These are phyloP conservation scores for Cyclotella baltica DNA, from an alignment of 108 stramenopile genomes.

Conservation along the genomic window DNA sequence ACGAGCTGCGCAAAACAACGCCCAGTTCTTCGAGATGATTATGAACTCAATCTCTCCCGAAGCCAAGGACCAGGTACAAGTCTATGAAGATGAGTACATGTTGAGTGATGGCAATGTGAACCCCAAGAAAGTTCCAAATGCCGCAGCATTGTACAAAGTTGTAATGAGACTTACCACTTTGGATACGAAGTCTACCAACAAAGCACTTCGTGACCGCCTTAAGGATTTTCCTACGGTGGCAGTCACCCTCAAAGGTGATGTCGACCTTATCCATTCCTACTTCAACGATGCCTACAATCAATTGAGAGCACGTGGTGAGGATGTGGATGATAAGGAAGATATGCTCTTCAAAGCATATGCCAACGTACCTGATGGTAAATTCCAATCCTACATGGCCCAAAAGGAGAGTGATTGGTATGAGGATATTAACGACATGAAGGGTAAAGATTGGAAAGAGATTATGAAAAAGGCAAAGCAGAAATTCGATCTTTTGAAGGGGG, in stretches of 20 bases:
- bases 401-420: conserved; percentile 5
- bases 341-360: conserved; percentile 6
- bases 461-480: conserved; percentile 11
- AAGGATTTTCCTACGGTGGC: conserved; percentile 2
- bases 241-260: neutral
- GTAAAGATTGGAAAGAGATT: neutral
- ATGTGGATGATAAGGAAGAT: conserved; percentile 14
- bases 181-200: conserved; percentile 17
- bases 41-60: neutral
- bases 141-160: conserved; percentile 4
- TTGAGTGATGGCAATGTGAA: neutral
- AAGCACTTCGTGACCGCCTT: neutral
- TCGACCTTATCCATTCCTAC: neutral
- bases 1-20: conserved; percentile 10
- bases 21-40: neutral
- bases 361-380: conserved; percentile 17
- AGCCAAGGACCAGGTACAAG: neutral
- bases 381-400: neutral
- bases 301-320: conserved; percentile 3
- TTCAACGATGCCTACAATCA: conserved; percentile 11
- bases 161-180: conserved; percentile 19
- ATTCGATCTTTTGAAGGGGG: neutral
- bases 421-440: neutral
- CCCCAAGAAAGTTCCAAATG: neutral
- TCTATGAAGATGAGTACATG: conserved; percentile 3